These are phyloP conservation scores for Chalciporus sphaerocephalus DNA, from an alignment of 768 basidiomycete genomes.

Conservation along the genomic window DNA sequence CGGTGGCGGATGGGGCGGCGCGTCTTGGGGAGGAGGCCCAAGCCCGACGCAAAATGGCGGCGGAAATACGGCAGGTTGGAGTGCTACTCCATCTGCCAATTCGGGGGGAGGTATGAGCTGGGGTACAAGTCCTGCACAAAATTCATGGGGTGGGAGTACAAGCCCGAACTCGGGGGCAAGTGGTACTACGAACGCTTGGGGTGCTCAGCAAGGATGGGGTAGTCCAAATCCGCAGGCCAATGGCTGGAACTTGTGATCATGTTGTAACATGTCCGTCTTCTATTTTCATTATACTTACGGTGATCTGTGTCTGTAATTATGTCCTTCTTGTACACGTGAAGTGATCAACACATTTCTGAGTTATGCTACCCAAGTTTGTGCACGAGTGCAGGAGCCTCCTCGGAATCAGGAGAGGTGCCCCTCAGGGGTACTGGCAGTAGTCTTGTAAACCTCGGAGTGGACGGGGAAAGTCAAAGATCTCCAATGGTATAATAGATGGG, in stretches of 20 bases:
- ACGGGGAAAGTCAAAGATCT: too few relatives aligned
- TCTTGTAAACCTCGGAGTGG: too few relatives aligned
- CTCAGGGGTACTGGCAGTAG: too few relatives aligned
- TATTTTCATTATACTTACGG: background rate
- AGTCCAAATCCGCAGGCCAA: slow-evolving; percentile 47
- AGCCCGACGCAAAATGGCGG: slow-evolving; percentile 25
- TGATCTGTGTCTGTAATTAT: too few relatives aligned
- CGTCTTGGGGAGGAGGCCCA: slow-evolving; percentile 23
- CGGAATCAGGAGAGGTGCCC: too few relatives aligned
- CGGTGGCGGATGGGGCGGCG: slow-evolving; percentile 29
- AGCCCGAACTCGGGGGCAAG: slow-evolving; percentile 28
- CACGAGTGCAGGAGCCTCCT: too few relatives aligned
- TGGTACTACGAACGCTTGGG: slow-evolving; percentile 22
- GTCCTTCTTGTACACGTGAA: background rate
- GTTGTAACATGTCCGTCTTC: background rate
- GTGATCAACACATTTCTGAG: too few relatives aligned
- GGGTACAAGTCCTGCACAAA: slow-evolving; percentile 33
- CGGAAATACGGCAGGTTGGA: slow-evolving; percentile 19
- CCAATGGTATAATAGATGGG: too few relatives aligned
- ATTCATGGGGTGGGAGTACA: slow-evolving; percentile 36
- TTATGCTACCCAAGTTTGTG: too few relatives aligned
- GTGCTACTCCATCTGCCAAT: slow-evolving; percentile 25
- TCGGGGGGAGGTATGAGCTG: slow-evolving; percentile 22
- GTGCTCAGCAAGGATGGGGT: slow-evolving; percentile 43
- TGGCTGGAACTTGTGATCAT: slow-evolving; percentile 46